Evolutionary conservation across 345 rosid genomes (phyloP).

Genomic region (Gossypium australe): DNA sequence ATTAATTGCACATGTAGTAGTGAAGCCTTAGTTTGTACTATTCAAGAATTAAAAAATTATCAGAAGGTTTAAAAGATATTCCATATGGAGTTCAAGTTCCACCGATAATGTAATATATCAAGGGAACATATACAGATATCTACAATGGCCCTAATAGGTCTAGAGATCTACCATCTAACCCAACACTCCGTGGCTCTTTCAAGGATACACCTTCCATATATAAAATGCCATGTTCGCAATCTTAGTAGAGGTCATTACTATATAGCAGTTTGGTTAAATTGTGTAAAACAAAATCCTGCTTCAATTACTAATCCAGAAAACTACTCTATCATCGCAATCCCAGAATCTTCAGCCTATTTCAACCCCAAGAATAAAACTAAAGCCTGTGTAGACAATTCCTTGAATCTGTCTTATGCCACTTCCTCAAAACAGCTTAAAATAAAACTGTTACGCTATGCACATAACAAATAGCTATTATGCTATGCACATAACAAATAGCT

Average conservation of each 20-base stretch:
- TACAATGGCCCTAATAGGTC: background rate
- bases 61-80: background rate
- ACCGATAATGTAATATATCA: background rate
- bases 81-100: background rate
- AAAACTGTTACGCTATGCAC: background rate
- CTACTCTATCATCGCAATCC: background rate
- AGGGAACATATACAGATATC: background rate
- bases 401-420: background rate
- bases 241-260: background rate
- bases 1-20: background rate
- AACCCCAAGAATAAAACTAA: background rate
- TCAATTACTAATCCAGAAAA: conserved; percentile 4
- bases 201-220: background rate
- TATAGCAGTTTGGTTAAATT: background rate
- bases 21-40: background rate
- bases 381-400: background rate
- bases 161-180: background rate
- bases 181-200: background rate
- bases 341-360: background rate
- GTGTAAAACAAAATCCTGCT: background rate
- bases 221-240: background rate
- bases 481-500: background rate
- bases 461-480: background rate
- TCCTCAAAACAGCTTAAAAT: background rate
- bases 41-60: background rate